phyloP scores from a whole-genome alignment of 352 stramenopile species.

The Phytopythium ostracodes region DNA sequence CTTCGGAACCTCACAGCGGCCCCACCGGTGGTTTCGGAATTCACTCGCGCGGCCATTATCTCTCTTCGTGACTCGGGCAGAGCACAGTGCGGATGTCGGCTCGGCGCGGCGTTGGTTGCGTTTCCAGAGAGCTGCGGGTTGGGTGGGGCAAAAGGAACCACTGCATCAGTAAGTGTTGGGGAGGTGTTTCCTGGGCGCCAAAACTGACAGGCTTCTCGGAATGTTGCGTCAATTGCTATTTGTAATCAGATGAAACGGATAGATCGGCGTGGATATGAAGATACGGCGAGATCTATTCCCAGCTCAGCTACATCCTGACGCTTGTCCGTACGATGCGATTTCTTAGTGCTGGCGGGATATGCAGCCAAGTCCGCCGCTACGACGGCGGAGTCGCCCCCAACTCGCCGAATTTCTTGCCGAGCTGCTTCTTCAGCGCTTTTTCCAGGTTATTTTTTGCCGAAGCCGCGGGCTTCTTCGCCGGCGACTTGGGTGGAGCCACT shows the following conservation, averaged over 20 bases:
- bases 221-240: conserved; percentile 4
- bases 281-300: background rate
- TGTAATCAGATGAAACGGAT: conserved; percentile 11
- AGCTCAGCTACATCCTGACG: background rate
- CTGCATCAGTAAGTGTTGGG: background rate
- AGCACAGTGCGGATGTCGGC: background rate
- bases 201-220: conserved; percentile 1
- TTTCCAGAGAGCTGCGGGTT: background rate
- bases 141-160: background rate
- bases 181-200: background rate
- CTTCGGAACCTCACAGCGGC: background rate
- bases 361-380: background rate
- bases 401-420: conserved; percentile 1
- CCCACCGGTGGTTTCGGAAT: background rate
- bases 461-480: conserved; percentile 12
- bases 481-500: background rate
- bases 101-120: background rate
- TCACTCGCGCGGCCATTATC: background rate
- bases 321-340: background rate
- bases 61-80: background rate
- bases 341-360: background rate
- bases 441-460: conserved; percentile 32
- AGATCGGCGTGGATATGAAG: background rate
- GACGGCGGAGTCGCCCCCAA: background rate
- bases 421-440: conserved; percentile 45